Conservation (phyloP, 495 filamentous ascomycete genomes). For the Neurospora discreta region DNA sequence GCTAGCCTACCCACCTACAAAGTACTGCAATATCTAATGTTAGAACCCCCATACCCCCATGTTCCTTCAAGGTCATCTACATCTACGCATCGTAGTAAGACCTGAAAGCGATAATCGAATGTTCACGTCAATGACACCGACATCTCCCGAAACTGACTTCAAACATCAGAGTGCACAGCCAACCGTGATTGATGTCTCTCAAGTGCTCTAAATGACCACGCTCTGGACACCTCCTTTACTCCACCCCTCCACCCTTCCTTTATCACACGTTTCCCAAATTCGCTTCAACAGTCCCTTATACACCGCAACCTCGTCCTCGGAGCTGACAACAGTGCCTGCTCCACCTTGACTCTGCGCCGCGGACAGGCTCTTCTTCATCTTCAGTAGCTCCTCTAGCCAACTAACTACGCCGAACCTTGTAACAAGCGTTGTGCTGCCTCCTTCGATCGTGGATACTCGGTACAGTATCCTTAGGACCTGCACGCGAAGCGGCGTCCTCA, state of each 20-base stretch:
- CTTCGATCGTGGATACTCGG: conserved; percentile 57
- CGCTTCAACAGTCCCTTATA: conserved; percentile 48
- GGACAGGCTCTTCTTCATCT: conserved; percentile 37
- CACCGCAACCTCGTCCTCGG: conserved; percentile 30
- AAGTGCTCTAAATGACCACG: not conserved
- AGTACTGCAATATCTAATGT: not conserved
- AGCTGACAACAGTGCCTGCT: conserved; percentile 11
- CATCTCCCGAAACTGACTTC: not conserved
- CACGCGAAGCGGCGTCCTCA: conserved; percentile 45
- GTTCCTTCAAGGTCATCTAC: not conserved
- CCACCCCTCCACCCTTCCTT: conserved; percentile 55
- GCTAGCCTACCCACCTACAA: not conserved
- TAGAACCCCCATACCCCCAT: not conserved
- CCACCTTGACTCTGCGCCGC: conserved; percentile 1
- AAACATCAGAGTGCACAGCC: not conserved
- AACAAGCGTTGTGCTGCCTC: conserved; percentile 74
- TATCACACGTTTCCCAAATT: conserved; percentile 62
- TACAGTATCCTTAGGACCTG: conserved; percentile 66
- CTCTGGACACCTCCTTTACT: conserved; percentile 38
- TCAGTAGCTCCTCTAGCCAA: conserved; percentile 50
- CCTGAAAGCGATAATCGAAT: not conserved
- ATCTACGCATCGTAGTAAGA: not conserved
- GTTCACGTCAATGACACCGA: not conserved
- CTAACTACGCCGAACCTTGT: conserved; percentile 72
- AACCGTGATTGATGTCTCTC: not conserved